phyloP scores from a whole-genome alignment of 2,329 filamentous ascomycete genomes.

The Cladosporium sp. region DNA sequence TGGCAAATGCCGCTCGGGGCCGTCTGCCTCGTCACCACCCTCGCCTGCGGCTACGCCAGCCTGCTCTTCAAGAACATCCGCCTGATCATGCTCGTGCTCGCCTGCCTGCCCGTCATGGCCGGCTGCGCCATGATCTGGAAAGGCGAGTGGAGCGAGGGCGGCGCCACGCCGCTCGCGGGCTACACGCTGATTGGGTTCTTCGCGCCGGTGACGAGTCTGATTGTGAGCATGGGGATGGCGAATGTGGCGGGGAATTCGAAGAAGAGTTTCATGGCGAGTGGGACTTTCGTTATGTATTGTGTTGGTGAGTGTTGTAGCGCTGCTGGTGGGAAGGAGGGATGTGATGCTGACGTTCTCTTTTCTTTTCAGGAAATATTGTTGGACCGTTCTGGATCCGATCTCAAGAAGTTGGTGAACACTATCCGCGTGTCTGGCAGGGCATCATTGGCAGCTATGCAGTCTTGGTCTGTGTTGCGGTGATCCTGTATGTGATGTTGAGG shows the following conservation, averaged over 20 bases:
- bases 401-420: conserved; percentile 13
- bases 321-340: not conserved
- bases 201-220: conserved; percentile 67
- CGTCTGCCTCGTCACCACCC: conserved; percentile 49
- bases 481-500: conserved; percentile 10
- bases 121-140: conserved; percentile 77
- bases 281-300: conserved; percentile 58
- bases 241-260: conserved; percentile 78
- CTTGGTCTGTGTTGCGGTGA: conserved; percentile 11
- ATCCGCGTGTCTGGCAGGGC: conserved; percentile 17
- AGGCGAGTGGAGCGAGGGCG: conserved; percentile 62
- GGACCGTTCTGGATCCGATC: conserved; percentile 19
- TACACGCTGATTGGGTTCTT: conserved; percentile 75
- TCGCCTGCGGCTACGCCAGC: conserved; percentile 51
- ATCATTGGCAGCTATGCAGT: conserved; percentile 19
- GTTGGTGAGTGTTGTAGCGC: not conserved
- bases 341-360: not conserved
- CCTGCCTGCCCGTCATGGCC: conserved; percentile 72
- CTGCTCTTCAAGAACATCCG: conserved; percentile 68
- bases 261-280: conserved; percentile 74
- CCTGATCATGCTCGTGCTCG: conserved; percentile 64
- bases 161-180: conserved; percentile 67
- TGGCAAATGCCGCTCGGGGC: conserved; percentile 75
- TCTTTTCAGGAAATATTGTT: conserved; percentile 11
- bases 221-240: conserved; percentile 60